Evolutionary conservation across 1,139 yeast genomes (phyloP).

Genomic region (Komagataea norvegica): DNA sequence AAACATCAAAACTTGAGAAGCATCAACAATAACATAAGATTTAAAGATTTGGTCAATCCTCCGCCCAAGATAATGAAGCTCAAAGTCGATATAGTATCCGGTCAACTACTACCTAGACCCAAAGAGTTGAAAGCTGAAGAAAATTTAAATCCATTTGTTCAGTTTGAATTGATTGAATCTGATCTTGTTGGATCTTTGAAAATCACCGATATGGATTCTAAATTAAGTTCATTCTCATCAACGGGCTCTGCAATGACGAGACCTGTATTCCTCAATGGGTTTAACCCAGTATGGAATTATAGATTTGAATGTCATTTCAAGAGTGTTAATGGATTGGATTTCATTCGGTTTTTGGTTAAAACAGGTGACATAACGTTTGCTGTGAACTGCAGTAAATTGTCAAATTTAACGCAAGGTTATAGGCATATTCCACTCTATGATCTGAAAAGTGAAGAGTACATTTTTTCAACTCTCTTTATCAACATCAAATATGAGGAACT

Average conservation of each 20-base stretch:
- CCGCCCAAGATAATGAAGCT: conserved; percentile 24
- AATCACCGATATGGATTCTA: conserved; percentile 15
- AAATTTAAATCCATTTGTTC: conserved; percentile 20
- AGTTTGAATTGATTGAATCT: conserved; percentile 22
- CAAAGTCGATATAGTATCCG: conserved; percentile 61
- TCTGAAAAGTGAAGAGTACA: conserved; percentile 71
- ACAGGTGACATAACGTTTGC: conserved; percentile 50
- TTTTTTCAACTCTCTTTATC: conserved; percentile 73
- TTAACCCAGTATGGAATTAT: conserved; percentile 80
- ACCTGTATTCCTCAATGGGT: conserved; percentile 53
- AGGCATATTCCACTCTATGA: conserved; percentile 76
- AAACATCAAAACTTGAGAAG: conserved; percentile 51
- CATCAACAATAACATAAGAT: conserved; percentile 26
- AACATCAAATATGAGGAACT: conserved; percentile 35
- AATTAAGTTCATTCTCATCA: conserved; percentile 1
- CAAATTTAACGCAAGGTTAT: conserved; percentile 66
- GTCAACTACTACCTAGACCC: conserved; percentile 77
- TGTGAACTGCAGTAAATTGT: conserved; percentile 47
- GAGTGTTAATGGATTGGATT: conserved; percentile 41
- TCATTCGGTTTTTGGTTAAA: conserved; percentile 47
- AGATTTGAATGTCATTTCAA: conserved; percentile 41
- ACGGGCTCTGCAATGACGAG: conserved; percentile 20
- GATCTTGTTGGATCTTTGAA: conserved; percentile 12
- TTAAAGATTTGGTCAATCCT: conserved; percentile 19
- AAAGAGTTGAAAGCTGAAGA: conserved; percentile 38